Evolutionary conservation across 176 grass and related monocot genomes (phyloP).

Genomic region (Hordeum marinum): DNA sequence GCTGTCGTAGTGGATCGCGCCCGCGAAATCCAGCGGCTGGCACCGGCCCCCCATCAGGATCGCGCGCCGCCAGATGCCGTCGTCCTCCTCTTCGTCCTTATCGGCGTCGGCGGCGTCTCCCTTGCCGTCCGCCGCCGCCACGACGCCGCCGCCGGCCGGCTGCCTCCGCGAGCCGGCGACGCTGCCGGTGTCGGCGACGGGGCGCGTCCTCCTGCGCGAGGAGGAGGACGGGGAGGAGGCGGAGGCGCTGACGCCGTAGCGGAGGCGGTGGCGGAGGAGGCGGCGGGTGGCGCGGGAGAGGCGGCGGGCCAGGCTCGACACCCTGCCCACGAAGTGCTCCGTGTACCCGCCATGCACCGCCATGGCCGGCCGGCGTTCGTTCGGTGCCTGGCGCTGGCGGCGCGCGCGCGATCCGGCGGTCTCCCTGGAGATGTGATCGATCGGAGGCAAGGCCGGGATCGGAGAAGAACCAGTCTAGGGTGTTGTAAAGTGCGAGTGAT

Average conservation of each 20-base stretch:
- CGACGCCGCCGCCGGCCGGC: neutral
- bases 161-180: no score
- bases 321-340: constrained; percentile 15
- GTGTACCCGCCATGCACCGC: constrained; percentile 16
- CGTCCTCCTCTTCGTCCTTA: neutral
- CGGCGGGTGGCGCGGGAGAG: constrained; percentile 43
- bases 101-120: neutral
- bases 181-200: neutral
- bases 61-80: constrained; percentile 21
- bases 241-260: neutral
- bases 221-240: constrained; percentile 9
- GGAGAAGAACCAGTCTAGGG: neutral
- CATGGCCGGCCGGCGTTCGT: neutral
- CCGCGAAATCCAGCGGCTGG: constrained; percentile 60
- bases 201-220: neutral
- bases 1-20: constrained; percentile 75
- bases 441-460: neutral
- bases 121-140: neutral
- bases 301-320: constrained; percentile 8
- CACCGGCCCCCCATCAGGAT: constrained; percentile 64
- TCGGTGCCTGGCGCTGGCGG: neutral
- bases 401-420: neutral
- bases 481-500: neutral
- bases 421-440: neutral
- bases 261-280: constrained; percentile 24